Base-by-base conservation (phyloP, 768 basidiomycete species). In the Tubosaeta brunneosetosa region DNA sequence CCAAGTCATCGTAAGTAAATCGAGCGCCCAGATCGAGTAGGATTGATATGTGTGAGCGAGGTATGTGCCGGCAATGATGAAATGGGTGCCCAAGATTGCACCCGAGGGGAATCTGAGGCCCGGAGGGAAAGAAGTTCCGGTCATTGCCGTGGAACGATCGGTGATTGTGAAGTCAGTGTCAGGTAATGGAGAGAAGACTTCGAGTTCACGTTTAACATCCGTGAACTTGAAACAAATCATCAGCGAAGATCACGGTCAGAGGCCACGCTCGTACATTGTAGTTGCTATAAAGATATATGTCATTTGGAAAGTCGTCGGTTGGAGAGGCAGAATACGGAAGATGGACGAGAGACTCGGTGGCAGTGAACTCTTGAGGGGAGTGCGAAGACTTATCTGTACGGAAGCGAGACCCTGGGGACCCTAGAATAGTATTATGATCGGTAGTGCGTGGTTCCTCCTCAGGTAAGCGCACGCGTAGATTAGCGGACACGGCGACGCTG, bases 61-160 rank as follows among this genome's bases (percentile, higher is more conserved):
- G 65, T 97, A 97, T 17, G 93, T 95, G 29, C 95, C 95, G 9
- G 92, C 93, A 48, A 98, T 86, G 68, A 99, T 88, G 66, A 99
- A 81, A 67, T 93, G 85, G 31, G 84, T 84, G 29, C 94, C 97
- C 7, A 97, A 74, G 55, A 97, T 85, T 31, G 92, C 91, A 17
- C 94, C 95, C 0, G 93, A 90, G 6, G 95, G 95, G 74, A 99
- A 99, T 9, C 95, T 87, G 41, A 98, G 82, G 12, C 95, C 95
- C 0, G 97, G 95, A 19, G 95, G 95, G 59, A 92, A 88, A 1
- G 86, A 80, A 12, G 81, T 74, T 17, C 89, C 91, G 16, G 77
- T 76, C 93, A 97, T 97, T 13, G 83, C 71, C 11, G 80, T 66
- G 7, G 94, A 95, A 32, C 85, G 82, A 64, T 95, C 91, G 53